Conservation (phyloP, 2,329 filamentous ascomycete genomes). For the Ambrosiella xylebori region DNA sequence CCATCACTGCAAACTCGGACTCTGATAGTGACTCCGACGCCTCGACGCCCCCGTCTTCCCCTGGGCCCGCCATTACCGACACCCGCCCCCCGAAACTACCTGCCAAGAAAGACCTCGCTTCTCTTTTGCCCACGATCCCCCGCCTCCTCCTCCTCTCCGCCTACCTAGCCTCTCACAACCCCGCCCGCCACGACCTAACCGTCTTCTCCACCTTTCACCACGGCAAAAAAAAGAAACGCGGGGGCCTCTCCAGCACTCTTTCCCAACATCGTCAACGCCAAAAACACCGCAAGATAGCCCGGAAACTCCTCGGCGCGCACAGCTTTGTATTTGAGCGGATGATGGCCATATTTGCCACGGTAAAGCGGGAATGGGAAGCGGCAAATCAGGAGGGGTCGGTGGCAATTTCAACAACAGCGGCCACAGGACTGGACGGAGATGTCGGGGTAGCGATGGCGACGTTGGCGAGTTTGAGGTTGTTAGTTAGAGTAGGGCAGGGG, state of each 20-base stretch:
- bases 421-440: constrained; percentile 32
- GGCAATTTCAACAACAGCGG: constrained; percentile 13
- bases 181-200: constrained; percentile 50
- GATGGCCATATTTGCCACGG: constrained; percentile 57
- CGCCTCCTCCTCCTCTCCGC: constrained; percentile 58
- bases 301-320: constrained; percentile 59
- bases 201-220: constrained; percentile 59
- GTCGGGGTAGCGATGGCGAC: constrained; percentile 52
- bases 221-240: constrained; percentile 31
- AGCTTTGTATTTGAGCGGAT: constrained; percentile 64
- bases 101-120: constrained; percentile 27
- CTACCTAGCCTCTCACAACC: constrained; percentile 69
- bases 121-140: constrained; percentile 52
- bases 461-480: constrained; percentile 49
- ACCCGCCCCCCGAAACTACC: background rate
- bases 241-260: constrained; percentile 25
- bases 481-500: constrained; percentile 46
- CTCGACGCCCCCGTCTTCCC: background rate
- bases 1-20: background rate
- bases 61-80: background rate
- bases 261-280: constrained; percentile 19
- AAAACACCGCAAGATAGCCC: constrained; percentile 55
- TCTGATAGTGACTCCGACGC: background rate
- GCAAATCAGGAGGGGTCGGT: constrained; percentile 18
- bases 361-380: constrained; percentile 37